Evolutionary conservation across 2,329 filamentous ascomycete genomes (phyloP).

Genomic region (Colletotrichum tropicicola): DNA sequence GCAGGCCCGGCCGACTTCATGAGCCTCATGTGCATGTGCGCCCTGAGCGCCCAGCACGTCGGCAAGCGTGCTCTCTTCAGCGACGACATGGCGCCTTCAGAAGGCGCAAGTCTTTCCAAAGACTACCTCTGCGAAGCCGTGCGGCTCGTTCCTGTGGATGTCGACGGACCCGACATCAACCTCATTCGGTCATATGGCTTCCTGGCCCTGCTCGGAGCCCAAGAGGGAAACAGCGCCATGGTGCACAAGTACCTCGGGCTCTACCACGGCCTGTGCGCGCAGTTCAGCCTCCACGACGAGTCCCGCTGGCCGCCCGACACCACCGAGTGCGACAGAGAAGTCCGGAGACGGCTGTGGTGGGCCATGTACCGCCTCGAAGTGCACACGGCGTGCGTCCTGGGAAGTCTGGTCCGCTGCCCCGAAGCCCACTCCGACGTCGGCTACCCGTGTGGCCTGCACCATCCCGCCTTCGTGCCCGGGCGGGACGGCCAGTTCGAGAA

Average conservation of each 20-base stretch:
- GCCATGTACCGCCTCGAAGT: slow-evolving; percentile 34
- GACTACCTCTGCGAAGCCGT: neutral
- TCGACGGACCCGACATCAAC: neutral
- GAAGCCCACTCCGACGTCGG: slow-evolving; percentile 30
- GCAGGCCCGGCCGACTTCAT: neutral
- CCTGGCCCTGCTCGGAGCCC: slow-evolving; percentile 8
- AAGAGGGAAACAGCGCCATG: slow-evolving; percentile 15
- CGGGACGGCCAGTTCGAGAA: slow-evolving; percentile 13
- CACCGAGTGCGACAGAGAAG: slow-evolving; percentile 22
- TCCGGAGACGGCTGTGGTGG: slow-evolving; percentile 34
- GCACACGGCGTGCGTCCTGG: slow-evolving; percentile 33
- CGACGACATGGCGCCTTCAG: neutral
- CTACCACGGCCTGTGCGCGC: slow-evolving; percentile 33
- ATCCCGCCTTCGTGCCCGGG: slow-evolving; percentile 1
- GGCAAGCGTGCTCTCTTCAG: neutral
- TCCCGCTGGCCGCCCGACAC: slow-evolving; percentile 28
- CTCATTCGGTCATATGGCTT: slow-evolving; percentile 17
- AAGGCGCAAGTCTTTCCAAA: neutral
- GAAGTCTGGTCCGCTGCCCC: slow-evolving; percentile 32
- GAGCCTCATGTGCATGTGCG: slow-evolving; percentile 7
- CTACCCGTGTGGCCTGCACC: slow-evolving; percentile 25
- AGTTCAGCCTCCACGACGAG: slow-evolving; percentile 32
- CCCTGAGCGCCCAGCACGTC: neutral
- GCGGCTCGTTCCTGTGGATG: neutral
- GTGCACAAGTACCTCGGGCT: slow-evolving; percentile 32